Percentiles rank a stretch among this genome's conserved stretches.
phyloP scores from a whole-genome alignment of 345 rosid genomes.

The Arabis hirsuta region DNA sequence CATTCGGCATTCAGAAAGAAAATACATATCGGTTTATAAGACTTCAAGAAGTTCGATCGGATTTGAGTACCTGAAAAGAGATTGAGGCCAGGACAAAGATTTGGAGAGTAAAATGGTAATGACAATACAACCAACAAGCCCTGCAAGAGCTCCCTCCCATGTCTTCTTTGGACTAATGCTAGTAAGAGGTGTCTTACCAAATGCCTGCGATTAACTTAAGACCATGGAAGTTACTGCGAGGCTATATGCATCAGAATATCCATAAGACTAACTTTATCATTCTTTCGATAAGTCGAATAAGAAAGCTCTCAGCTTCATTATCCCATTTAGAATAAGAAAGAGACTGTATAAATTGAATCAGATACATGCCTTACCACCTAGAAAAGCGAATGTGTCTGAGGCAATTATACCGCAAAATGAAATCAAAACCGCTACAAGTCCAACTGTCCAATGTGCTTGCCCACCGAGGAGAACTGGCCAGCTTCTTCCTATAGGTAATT shows the following conservation, averaged over 20 bases:
- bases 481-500: constrained; percentile 57
- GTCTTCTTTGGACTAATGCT: constrained; percentile 96
- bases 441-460: constrained; percentile 92
- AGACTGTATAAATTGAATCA: too few species aligned
- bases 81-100: constrained; percentile 78
- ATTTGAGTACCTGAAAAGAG: constrained; percentile 63
- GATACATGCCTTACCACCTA: constrained; percentile 81
- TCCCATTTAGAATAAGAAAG: not conserved
- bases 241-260: not conserved
- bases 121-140: constrained; percentile 84
- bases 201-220: constrained; percentile 54
- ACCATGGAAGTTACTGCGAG: not conserved
- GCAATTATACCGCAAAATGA: constrained; percentile 86
- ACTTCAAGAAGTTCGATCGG: not conserved
- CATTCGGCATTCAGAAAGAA: not conserved
- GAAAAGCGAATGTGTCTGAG: constrained; percentile 86
- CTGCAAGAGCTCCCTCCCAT: constrained; percentile 93
- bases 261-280: not conserved
- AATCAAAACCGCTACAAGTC: constrained; percentile 87
- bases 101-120: constrained; percentile 63
- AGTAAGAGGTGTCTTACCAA: constrained; percentile 84
- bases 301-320: too few species aligned
- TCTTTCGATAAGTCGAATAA: too few species aligned
- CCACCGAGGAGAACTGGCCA: constrained; percentile 90
- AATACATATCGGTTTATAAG: not conserved